Base-by-base conservation (phyloP, 1,284 basidiomycete genomes). In the Pyrrhoderma noxium region DNA sequence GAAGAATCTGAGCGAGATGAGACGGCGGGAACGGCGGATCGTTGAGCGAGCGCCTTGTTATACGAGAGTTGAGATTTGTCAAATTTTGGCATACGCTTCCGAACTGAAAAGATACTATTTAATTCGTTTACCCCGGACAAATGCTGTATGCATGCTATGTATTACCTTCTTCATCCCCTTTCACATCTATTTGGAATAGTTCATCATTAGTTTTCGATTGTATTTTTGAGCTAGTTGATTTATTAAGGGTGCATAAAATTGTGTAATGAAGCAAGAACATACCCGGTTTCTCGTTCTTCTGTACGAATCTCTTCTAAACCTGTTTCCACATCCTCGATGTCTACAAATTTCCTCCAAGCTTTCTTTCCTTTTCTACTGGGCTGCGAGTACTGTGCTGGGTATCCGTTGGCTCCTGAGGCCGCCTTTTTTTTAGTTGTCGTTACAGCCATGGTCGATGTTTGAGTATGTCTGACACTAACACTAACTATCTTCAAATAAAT, bases 321-420 rank as follows among this genome's bases (percentile, higher is more conserved):
- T 45, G 74, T 70, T 60, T 93, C 91, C 37, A 92, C 79, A 36
- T 79, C 79, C 22, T 77, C 77, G 41, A 93, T 75, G 64, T 93
- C 82, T 49, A 93, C 82, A 66, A 95, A 89, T 70, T 96, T 96
- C 61, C 93, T 71, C 93, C 93, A 96, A 49, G 92, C 83, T 54
- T 80, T 81, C 69, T 95, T 96, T 45, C 91, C 89, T 66, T 93
- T 96, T 52, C 93, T 73, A 58, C 85, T 90, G 0, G 80, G 68
- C 64, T 94, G 91, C 9, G 70, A 73, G 44, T 74, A 75, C 59
- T 86, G 82, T 1, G 85, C 73, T 0, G 88, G 88, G 58, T 39
- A 36, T 27, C 51, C 56, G 21, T 36, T 67, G 61, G 42, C 65
- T 62, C 55, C 69, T 70, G 21, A 53, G 16, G 23, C 23, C 23